phyloP scores from a whole-genome alignment of 2,329 filamentous ascomycete species.

The Trichoderma cornu-damae region DNA sequence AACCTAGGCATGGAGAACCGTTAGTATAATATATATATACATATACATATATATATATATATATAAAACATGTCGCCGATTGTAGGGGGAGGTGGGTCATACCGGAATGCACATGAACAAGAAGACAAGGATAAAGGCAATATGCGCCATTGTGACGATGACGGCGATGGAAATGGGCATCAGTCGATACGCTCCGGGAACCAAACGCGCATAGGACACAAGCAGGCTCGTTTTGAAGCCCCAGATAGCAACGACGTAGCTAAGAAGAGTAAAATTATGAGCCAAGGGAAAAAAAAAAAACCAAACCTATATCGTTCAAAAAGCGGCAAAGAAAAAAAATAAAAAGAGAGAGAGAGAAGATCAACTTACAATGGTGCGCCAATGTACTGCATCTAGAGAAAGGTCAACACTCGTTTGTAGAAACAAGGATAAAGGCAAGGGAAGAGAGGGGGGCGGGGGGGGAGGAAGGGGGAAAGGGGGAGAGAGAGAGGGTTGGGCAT shows the following conservation, averaged over 20 bases:
- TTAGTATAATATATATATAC: background rate
- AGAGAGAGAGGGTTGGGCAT: too few species aligned
- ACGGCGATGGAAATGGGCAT: conserved; percentile 33
- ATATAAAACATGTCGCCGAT: background rate
- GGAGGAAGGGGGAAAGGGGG: background rate
- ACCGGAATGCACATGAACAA: conserved; percentile 36
- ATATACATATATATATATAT: background rate
- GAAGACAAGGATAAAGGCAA: conserved; percentile 35
- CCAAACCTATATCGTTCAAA: too few species aligned
- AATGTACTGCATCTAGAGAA: conserved; percentile 34
- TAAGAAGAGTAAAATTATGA: conserved; percentile 20
- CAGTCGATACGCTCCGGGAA: conserved; percentile 34
- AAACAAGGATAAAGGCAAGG: background rate
- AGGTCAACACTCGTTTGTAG: background rate
- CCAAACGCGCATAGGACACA: conserved; percentile 42
- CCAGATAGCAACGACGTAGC: conserved; percentile 40
- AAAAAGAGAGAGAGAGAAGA: too few species aligned
- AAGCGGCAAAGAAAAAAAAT: background rate
- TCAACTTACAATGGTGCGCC: conserved; percentile 39
- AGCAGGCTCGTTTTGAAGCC: conserved; percentile 45
- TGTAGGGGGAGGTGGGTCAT: background rate
- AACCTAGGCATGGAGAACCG: conserved; percentile 9
- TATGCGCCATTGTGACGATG: conserved; percentile 35
- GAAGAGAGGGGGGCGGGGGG: background rate
- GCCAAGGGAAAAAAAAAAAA: background rate